Evolutionary conservation across 2,329 filamentous ascomycete genomes (phyloP), one percentile per base, ranked within the genome.

Genomic region (Exophiala phaeomuriformis): DNA sequence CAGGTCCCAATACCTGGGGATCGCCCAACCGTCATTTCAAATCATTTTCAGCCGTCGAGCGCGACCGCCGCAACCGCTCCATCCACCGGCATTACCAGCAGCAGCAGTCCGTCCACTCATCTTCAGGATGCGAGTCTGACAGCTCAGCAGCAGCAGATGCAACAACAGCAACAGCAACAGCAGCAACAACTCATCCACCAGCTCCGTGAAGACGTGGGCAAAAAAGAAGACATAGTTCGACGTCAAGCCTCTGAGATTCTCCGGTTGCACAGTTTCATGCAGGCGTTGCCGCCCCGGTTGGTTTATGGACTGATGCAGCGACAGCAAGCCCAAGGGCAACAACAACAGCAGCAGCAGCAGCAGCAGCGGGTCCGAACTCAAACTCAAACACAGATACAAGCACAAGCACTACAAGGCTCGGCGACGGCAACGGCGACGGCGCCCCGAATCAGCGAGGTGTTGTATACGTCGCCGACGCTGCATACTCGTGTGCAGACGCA

Each of bases 191-290:
- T 39, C 3, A 52, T 60, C 32, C 44, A 54, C 33, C 46, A 29
- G 5, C 54, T 58, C 10, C 48, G 53, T 6, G 52, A 50, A n/a
- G 43, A 55, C 32, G 12, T 60, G 3, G 48, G 40, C 5, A 50
- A 55, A 27, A 58, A 56, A 40, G 58, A 60, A 9, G 58, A 58
- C 3, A 35, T 52, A 9, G 58, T 60, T 12, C 47, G 49, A 5
- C 49, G 48, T 7, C 58, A 60, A 39, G 47, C 47, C 10, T 49
- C 43, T 8, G 58, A 60, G 31, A 44, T 60, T 6, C 48, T 50
- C 12, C 53, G 49, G 35, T 53, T 58, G 9, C 58, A 58, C 32
- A 57, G 44, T 32, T 32, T 60, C 29, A 12, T 60, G 32, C 53
- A 42, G 30, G 32, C 43, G 8, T 49, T 60, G 55, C 58, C 58